Percentiles rank a stretch among this genome's conserved stretches.
phyloP scores from a whole-genome alignment of 208 protist genomes.

The Lotmaria passim region DNA sequence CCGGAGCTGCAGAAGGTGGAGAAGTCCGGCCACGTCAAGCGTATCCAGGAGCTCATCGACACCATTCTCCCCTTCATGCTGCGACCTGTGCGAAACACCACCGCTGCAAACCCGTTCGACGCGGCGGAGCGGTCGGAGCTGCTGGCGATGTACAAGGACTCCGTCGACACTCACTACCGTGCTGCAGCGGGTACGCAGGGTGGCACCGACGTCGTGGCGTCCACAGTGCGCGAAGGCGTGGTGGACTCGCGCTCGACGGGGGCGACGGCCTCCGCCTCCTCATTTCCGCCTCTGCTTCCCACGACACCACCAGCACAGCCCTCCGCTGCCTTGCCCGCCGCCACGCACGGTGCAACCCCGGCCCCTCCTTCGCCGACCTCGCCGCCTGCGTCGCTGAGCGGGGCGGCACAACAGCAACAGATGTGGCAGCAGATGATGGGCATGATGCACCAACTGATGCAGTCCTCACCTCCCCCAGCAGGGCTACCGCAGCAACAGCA shows the following conservation, averaged over 20 bases:
- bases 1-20: slow-evolving; percentile 66
- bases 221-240: slow-evolving; percentile 3
- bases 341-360: background rate
- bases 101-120: slow-evolving; percentile 28
- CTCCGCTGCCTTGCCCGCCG: background rate
- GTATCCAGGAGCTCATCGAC: slow-evolving; percentile 58
- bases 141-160: slow-evolving; percentile 57
- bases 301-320: background rate
- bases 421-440: slow-evolving; percentile 54
- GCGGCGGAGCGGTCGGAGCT: slow-evolving; percentile 43
- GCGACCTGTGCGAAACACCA: slow-evolving; percentile 46
- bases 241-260: background rate
- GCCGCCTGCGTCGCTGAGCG: background rate
- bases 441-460: slow-evolving; percentile 57
- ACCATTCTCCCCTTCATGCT: slow-evolving; percentile 63
- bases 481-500: background rate
- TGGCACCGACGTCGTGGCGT: slow-evolving; percentile 27
- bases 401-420: slow-evolving; percentile 5
- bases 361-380: background rate
- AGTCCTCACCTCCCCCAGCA: background rate
- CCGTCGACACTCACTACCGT: slow-evolving; percentile 38
- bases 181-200: slow-evolving; percentile 36
- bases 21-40: slow-evolving; percentile 58
- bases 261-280: background rate
- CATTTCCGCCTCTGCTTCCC: background rate